Conservation (phyloP, 768 basidiomycete species). For the Mycena crocata region DNA sequence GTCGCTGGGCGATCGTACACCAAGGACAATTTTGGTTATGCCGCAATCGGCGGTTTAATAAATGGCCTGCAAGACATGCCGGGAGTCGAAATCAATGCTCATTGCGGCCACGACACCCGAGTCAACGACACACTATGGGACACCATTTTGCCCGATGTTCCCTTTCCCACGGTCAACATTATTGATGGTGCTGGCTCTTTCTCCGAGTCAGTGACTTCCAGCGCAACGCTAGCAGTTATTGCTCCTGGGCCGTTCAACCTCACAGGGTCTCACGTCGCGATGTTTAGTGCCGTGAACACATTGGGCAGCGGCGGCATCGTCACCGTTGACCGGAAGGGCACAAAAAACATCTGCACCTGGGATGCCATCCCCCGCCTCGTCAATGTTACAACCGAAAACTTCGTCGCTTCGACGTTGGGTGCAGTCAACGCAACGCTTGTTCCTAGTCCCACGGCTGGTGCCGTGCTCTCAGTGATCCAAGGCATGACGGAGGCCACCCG, state of each 20-base stretch:
- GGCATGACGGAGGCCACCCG: slow-evolving; percentile 21
- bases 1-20: slow-evolving; percentile 5
- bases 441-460: slow-evolving; percentile 6
- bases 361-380: slow-evolving; percentile 2
- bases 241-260: background rate
- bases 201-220: background rate
- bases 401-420: background rate
- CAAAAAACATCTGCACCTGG: slow-evolving; percentile 1
- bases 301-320: slow-evolving; percentile 13
- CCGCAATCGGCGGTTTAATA: background rate
- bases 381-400: slow-evolving; percentile 1
- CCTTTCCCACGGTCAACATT: background rate
- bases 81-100: slow-evolving; percentile 10
- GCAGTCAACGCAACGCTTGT: background rate
- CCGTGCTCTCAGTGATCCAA: background rate
- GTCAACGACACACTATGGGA: background rate
- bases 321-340: background rate
- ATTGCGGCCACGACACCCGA: slow-evolving; percentile 1
- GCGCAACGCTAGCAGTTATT: background rate
- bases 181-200: background rate
- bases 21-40: slow-evolving; percentile 26
- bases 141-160: background rate
- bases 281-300: background rate
- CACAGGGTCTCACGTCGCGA: background rate
- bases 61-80: slow-evolving; percentile 18